Evolutionary conservation across 2,329 filamentous ascomycete species (phyloP), one percentile per base, ranked within the genome.

Genomic region (Paraphoma sp.): DNA sequence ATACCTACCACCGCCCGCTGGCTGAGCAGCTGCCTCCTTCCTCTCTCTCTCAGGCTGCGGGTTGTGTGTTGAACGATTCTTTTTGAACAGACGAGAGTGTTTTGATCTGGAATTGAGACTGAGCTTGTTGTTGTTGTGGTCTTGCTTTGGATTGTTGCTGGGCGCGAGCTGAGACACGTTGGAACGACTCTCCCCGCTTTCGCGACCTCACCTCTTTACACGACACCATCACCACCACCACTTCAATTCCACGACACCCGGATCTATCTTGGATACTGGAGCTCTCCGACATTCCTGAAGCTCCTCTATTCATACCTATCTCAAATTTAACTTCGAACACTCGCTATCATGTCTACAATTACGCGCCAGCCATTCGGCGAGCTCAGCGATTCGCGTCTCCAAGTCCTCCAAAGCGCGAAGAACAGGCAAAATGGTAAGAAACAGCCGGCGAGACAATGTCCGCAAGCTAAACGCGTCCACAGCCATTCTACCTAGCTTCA

Each of bases 301-400:
- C 14, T 10, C 23, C 40, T 38, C 31, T 48, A 54, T 46, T 30
- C 30, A 38, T 33, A 38, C 47, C 33, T 47, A 47, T 42, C 48
- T 31, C 18, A 41, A 47, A 51, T 38, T 38, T 45, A 38, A 41
- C 38, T 33, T 42, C 6, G 51, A 46, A 49, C 57, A 49, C 51
- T 56, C 45, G 50, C 45, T 54, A 56, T 55, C 49, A 70, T 75
- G 70, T 63, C 72, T 55, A 85, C 73, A 76, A 84, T 64, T 59
- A 79, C 82, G 60, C 86, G 90, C 70, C 89, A 92, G 78, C 90
- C 90, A 6, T 93, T 93, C 76, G 90, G 87, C 72, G 88, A 88
- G 47, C 82, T 93, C 52, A 86, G 91, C 72, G 83, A 83, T 66
- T 80, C 87, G 54, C 86, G 91, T 65, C 82, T 93, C 28, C 89